Base-by-base conservation (phyloP, 1,139 yeast genomes). In the Magnusiomyces clavatus region DNA sequence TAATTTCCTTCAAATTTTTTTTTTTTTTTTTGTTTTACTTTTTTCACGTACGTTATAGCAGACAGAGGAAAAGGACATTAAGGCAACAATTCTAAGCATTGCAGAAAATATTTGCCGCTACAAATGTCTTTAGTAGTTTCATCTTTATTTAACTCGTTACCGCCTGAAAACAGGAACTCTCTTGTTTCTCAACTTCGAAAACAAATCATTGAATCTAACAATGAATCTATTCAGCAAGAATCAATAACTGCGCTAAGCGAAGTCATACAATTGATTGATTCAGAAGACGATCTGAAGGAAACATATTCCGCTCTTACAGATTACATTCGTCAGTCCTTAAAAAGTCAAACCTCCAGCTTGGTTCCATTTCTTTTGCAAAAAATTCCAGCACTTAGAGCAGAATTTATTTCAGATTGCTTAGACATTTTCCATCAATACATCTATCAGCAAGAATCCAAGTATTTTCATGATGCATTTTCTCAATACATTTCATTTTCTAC, bases 351-450 rank as follows among this genome's bases (percentile, higher is more conserved):
- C 6, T 14, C 24, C 2, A 12, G 38, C n/a, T 20, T 16, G 12
- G 38, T 41, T 11, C 40, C 50, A 12, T 16, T 43, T 14, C 34
- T 52, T 16, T 51, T 53, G 20, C 50, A 50, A 34, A 45, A 47
- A 12, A 46, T 53, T 24, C 53, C 53, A n/a, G 46, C 50, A 10
- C 34, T 53, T 5, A 40, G 51, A 5, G 20, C 36, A 13, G 49
- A 48, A 16, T 51, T 53, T 34, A 35, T 53, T 10, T 37, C 45
- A 20, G 49, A 51, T 36, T 41, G 48, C 2, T 39, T 51, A 6
- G 13, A 12, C 4, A 48, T 44, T n/a, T 29, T 53, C 10, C 43
- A 45, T 12, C 24, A 39, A 11, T 51, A 48, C 37, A 29, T 53
- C 11, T 14, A 38, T 35, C n/a, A 41, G 13, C 52, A 53, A 24